A percentile compares a stretch with the other conserved stretches of the same genome.
Conservation (phyloP, 306 rosid species). For the Prunus kanzakura region DNA sequence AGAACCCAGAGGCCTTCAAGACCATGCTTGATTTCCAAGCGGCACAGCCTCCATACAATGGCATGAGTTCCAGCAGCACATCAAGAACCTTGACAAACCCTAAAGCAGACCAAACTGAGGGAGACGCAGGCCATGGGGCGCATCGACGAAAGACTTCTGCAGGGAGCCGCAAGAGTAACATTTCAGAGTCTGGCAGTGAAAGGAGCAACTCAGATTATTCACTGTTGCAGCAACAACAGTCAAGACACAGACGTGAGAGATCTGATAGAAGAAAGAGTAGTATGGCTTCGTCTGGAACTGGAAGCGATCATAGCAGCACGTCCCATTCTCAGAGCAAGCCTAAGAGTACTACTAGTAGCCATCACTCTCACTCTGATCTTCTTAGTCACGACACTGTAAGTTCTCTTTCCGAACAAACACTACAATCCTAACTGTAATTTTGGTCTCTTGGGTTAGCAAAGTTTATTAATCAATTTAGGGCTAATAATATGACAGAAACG, state of each 20-base stretch:
- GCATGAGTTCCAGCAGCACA: neutral
- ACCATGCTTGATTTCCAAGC: neutral
- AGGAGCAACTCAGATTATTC: conserved; percentile 25
- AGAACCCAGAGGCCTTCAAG: conserved; percentile 39
- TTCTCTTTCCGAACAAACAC: neutral
- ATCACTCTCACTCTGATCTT: neutral
- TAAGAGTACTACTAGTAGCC: neutral
- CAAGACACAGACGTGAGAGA: neutral
- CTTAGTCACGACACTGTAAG: neutral
- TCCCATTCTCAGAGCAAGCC: neutral
- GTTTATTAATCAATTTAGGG: neutral
- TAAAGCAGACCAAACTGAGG: neutral
- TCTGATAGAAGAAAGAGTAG: conserved; percentile 11
- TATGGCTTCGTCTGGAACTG: neutral
- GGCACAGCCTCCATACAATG: neutral
- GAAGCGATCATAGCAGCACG: neutral
- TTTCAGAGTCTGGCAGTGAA: conserved; percentile 17
- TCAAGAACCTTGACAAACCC: neutral
- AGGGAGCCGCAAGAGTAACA: conserved; percentile 4
- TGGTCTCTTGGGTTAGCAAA: too few relatives aligned
- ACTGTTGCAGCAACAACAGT: neutral
- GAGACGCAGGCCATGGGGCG: neutral
- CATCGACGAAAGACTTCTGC: neutral
- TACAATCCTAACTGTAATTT: too few relatives aligned
- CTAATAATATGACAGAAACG: too few relatives aligned